Conservation (phyloP, 2,329 filamentous ascomycete genomes). For the Ascochyta viciae-villosae region DNA sequence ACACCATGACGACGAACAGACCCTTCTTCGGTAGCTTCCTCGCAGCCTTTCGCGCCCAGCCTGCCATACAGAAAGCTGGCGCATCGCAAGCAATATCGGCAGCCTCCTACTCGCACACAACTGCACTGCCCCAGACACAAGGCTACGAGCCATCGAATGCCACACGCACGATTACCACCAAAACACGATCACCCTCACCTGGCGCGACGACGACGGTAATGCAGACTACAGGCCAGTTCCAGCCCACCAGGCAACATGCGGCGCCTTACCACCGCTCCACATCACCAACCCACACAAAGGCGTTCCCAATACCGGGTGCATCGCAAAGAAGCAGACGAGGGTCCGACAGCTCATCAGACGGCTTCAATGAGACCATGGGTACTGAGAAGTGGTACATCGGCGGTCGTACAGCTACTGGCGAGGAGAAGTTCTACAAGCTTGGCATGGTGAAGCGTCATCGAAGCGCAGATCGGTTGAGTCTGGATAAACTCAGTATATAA, state of each 20-base stretch:
- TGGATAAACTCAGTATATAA: constrained; percentile 78
- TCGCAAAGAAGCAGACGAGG: constrained; percentile 62
- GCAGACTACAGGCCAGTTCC: constrained; percentile 48
- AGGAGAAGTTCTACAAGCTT: constrained; percentile 82
- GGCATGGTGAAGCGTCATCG: constrained; percentile 75
- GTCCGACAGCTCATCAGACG: constrained; percentile 77
- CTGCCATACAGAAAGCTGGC: constrained; percentile 64
- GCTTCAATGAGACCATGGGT: constrained; percentile 74
- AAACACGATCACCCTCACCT: constrained; percentile 40
- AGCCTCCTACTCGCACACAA: constrained; percentile 45
- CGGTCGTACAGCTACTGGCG: constrained; percentile 75
- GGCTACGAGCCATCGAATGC: constrained; percentile 50
- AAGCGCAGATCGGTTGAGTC: constrained; percentile 76
- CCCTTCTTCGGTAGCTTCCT: constrained; percentile 73
- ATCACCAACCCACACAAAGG: constrained; percentile 43
- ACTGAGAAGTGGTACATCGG: constrained; percentile 85
- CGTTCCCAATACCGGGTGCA: constrained; percentile 46
- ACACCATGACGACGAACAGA: constrained; percentile 68
- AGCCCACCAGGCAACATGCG: constrained; percentile 52
- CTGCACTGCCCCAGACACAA: constrained; percentile 47
- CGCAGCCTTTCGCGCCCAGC: constrained; percentile 71
- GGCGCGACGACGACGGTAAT: constrained; percentile 49
- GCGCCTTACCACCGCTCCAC: constrained; percentile 48
- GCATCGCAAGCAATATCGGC: constrained; percentile 50
- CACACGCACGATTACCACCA: constrained; percentile 50